These are phyloP conservation scores for Westerdykella sp. DNA, from an alignment of 2,329 filamentous ascomycete species.

Conservation along the genomic window DNA sequence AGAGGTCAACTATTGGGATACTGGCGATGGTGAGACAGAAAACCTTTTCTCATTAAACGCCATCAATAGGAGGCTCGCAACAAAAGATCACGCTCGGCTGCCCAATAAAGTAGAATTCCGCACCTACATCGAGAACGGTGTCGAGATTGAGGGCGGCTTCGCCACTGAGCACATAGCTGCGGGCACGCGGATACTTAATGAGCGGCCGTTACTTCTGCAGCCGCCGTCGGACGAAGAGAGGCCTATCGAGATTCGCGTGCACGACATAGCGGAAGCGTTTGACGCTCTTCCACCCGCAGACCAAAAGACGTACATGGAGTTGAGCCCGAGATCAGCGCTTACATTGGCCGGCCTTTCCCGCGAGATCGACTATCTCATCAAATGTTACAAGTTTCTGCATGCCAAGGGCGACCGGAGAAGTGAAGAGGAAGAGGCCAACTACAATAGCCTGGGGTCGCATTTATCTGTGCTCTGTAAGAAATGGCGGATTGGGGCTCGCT, in stretches of 20 bases:
- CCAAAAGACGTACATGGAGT: slow-evolving; percentile 5
- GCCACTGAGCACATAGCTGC: slow-evolving; percentile 5
- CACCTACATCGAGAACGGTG: background rate
- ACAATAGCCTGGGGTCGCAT: too few relatives aligned
- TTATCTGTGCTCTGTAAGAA: background rate
- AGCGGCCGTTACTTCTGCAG: slow-evolving; percentile 7
- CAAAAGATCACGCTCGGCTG: too few relatives aligned
- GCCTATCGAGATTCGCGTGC: background rate
- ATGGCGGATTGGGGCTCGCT: slow-evolving; percentile 10
- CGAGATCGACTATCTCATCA: too few relatives aligned
- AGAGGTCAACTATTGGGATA: too few relatives aligned
- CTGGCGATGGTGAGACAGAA: too few relatives aligned
- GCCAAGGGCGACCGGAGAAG: too few relatives aligned
- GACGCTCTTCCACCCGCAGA: slow-evolving; percentile 3
- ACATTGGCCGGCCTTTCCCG: background rate
- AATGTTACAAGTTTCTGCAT: too few relatives aligned
- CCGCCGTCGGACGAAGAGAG: slow-evolving; percentile 1
- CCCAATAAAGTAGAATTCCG: background rate
- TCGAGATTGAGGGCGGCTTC: slow-evolving; percentile 7
- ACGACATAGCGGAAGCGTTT: slow-evolving; percentile 4
- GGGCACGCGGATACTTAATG: slow-evolving; percentile 14
- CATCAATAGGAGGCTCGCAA: too few relatives aligned
- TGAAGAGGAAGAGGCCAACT: too few relatives aligned
- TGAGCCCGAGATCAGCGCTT: background rate
- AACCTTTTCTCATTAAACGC: too few relatives aligned